Percentiles rank a stretch among this genome's conserved stretches.
Conservation (phyloP, 768 basidiomycete species). For the Rhodocollybia butyracea region DNA sequence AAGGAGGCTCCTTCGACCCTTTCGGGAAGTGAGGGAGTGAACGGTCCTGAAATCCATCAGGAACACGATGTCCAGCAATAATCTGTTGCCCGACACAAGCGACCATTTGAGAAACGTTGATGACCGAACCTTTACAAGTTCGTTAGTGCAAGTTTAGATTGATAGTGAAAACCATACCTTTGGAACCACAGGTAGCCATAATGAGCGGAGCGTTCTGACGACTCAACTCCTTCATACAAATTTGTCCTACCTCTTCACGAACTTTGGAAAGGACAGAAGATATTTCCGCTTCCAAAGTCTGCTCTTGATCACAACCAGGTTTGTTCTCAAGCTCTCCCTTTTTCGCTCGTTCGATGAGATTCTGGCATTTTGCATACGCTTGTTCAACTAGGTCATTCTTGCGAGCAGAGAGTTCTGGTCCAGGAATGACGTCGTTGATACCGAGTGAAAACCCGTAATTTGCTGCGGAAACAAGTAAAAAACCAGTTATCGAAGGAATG, state of each 20-base stretch:
- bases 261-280: constrained; percentile 93
- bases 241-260: constrained; percentile 92
- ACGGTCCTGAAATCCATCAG: constrained; percentile 98
- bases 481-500: not conserved
- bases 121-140: constrained; percentile 71
- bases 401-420: constrained; percentile 70
- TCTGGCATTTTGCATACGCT: constrained; percentile 85
- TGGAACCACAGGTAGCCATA: constrained; percentile 99
- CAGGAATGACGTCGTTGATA: constrained; percentile 98
- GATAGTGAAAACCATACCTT: constrained; percentile 54
- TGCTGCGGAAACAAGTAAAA: constrained; percentile 44
- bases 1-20: constrained; percentile 92
- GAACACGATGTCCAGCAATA: constrained; percentile 96
- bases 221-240: constrained; percentile 98
- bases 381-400: constrained; percentile 86
- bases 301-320: constrained; percentile 96
- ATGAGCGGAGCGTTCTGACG: constrained; percentile 95
- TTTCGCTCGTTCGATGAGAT: constrained; percentile 86
- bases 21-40: constrained; percentile 99
- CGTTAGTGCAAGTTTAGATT: not conserved
- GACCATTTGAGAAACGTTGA: constrained; percentile 99
- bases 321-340: constrained; percentile 92
- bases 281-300: constrained; percentile 95
- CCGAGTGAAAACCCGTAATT: constrained; percentile 98
- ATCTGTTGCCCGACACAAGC: constrained; percentile 99